These are phyloP conservation scores for Abelmoschus esculentus DNA, from an alignment of 345 rosid species.

Conservation along the genomic window DNA sequence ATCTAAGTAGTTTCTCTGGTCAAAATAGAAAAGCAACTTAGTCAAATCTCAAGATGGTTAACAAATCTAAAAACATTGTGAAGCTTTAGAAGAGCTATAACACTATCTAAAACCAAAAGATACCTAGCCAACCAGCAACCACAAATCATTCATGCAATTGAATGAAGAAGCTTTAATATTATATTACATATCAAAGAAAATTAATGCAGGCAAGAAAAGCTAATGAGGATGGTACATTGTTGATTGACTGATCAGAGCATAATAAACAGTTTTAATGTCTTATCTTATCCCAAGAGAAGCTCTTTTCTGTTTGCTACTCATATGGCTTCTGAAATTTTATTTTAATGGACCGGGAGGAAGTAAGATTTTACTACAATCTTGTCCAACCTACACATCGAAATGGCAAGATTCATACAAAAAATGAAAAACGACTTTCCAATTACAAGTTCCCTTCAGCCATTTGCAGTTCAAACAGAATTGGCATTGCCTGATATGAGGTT, in stretches of 20 bases:
- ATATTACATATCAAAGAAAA: background rate
- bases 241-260: constrained; percentile 3
- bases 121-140: constrained; percentile 3
- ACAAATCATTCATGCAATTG: background rate
- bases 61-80: background rate
- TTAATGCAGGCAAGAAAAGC: background rate
- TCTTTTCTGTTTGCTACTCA: background rate
- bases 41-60: constrained; percentile 3
- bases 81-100: background rate
- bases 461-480: background rate
- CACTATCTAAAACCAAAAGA: constrained; percentile 5
- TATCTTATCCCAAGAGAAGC: background rate
- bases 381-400: background rate
- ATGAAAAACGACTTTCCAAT: background rate
- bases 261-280: background rate
- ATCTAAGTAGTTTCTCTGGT: constrained; percentile 90
- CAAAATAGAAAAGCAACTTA: constrained; percentile 18
- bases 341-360: background rate
- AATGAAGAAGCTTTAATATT: background rate
- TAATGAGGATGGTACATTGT: background rate
- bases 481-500: background rate
- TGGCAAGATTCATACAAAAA: background rate
- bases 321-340: background rate
- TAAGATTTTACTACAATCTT: background rate
- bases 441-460: background rate